These are phyloP conservation scores for Cryptosporidium ryanae DNA, from an alignment of 169 alveolate genomes.

Conservation along the genomic window DNA sequence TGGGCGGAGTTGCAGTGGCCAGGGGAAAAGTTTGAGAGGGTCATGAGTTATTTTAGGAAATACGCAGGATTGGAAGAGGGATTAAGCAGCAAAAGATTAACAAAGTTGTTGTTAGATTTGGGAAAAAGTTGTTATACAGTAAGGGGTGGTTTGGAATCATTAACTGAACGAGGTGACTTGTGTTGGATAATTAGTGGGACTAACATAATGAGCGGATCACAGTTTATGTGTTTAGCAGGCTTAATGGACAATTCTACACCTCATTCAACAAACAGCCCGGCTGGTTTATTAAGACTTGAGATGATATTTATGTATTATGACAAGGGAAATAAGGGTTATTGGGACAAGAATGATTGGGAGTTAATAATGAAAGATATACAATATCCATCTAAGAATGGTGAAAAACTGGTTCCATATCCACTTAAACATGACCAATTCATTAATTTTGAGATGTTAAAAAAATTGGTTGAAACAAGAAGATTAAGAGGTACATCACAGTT, in stretches of 20 bases:
- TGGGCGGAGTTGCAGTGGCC: conserved; percentile 75
- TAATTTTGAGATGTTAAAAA: conserved; percentile 32
- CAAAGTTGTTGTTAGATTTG: conserved; percentile 34
- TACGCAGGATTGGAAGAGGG: conserved; percentile 72
- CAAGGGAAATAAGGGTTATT: conserved; percentile 51
- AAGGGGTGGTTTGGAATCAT: conserved; percentile 59
- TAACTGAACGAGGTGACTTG: conserved; percentile 62
- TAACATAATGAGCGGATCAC: conserved; percentile 53
- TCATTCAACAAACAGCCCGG: conserved; percentile 69
- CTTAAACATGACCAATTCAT: conserved; percentile 18
- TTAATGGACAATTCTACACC: conserved; percentile 74
- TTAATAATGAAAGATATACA: conserved; percentile 58
- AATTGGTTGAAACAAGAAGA: conserved; percentile 73
- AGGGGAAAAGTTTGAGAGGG: conserved; percentile 63
- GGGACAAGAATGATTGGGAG: conserved; percentile 62
- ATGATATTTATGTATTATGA: conserved; percentile 71
- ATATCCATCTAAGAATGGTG: conserved; percentile 70
- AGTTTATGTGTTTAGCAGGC: conserved; percentile 73
- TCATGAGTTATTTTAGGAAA: conserved; percentile 56
- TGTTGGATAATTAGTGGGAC: conserved; percentile 71
- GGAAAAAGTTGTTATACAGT: conserved; percentile 70
- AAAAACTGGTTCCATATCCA: conserved; percentile 69
- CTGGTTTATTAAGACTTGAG: conserved; percentile 48
- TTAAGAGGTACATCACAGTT: conserved; percentile 66
- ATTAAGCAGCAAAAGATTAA: conserved; percentile 26